These are phyloP conservation scores for Russula sp. DNA, from an alignment of 768 basidiomycete genomes.

Conservation along the genomic window DNA sequence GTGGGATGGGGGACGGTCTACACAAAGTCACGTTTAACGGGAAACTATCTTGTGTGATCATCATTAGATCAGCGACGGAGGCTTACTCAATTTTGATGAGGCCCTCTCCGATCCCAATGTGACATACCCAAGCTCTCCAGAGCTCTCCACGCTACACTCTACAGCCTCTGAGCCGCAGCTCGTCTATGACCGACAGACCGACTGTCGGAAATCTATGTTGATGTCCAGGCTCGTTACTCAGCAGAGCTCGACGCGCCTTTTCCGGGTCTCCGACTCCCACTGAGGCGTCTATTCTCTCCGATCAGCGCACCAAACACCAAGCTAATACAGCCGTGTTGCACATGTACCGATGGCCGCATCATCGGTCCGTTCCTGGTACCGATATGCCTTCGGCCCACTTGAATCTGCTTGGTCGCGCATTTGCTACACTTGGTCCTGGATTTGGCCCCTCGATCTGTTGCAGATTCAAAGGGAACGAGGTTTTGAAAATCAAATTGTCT, in stretches of 20 bases:
- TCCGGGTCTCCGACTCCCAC: no score
- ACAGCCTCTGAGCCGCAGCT: no score
- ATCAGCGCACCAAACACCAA: slow-evolving; percentile 11
- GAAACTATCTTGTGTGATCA: background rate
- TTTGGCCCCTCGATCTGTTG: background rate
- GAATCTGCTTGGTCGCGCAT: background rate
- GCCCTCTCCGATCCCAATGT: background rate
- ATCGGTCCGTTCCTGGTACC: slow-evolving; percentile 7
- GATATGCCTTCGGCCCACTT: background rate
- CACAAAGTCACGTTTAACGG: background rate
- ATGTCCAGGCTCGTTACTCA: no score
- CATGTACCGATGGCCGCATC: background rate
- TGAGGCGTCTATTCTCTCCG: background rate
- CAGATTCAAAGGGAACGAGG: no score
- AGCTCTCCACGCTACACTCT: no score
- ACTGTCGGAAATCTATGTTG: background rate
- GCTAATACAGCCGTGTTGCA: background rate
- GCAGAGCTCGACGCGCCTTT: no score
- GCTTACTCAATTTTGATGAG: background rate
- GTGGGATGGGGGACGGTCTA: no score
- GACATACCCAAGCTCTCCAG: no score
- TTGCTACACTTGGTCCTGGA: background rate
- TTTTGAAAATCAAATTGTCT: background rate
- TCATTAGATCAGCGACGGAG: background rate
- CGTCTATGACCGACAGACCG: background rate